A percentile compares a stretch with the other conserved stretches of the same genome.
phyloP scores from a whole-genome alignment of 2,329 filamentous ascomycete genomes.

The Knoxdaviesia capensis region DNA sequence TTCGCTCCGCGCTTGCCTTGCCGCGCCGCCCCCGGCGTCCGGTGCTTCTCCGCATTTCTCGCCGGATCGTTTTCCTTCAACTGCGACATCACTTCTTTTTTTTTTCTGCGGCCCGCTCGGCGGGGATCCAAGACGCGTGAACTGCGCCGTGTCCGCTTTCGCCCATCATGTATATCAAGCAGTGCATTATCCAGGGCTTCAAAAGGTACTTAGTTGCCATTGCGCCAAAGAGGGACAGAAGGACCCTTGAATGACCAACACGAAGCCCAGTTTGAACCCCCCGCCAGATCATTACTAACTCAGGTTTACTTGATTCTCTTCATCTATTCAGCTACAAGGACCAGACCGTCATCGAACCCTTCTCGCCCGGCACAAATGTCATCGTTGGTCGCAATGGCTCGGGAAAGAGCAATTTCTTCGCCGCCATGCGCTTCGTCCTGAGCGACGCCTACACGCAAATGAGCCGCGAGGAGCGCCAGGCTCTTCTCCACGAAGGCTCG shows the following conservation, averaged over 20 bases:
- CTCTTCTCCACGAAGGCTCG: conserved; percentile 91
- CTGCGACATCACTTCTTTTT: too few relatives aligned
- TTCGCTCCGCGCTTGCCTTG: too few relatives aligned
- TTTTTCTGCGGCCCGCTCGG: too few relatives aligned
- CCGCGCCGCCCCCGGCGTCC: too few relatives aligned
- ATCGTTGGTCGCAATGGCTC: conserved; percentile 98
- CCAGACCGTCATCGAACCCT: conserved; percentile 95
- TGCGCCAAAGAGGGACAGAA: too few relatives aligned
- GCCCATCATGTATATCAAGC: conserved; percentile 84
- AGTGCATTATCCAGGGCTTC: conserved; percentile 99
- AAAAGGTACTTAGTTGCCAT: conserved; percentile 49
- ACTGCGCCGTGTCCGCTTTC: conserved; percentile 3
- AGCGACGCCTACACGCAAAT: conserved; percentile 95
- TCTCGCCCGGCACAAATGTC: conserved; percentile 93
- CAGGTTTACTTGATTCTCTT: conserved; percentile 8
- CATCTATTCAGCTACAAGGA: conserved; percentile 69
- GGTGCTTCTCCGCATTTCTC: too few relatives aligned
- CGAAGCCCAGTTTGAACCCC: too few relatives aligned
- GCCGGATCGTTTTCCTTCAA: too few relatives aligned
- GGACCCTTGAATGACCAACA: too few relatives aligned
- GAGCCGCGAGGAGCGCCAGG: conserved; percentile 87
- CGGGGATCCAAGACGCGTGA: too few relatives aligned
- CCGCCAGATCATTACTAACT: conserved; percentile 2
- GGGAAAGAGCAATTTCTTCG: conserved; percentile 99
- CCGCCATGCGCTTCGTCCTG: conserved; percentile 92